Evolutionary conservation across 257 asterid genomes (phyloP), one percentile per base, ranked within the genome.

Genomic region (Fraxinus americana): DNA sequence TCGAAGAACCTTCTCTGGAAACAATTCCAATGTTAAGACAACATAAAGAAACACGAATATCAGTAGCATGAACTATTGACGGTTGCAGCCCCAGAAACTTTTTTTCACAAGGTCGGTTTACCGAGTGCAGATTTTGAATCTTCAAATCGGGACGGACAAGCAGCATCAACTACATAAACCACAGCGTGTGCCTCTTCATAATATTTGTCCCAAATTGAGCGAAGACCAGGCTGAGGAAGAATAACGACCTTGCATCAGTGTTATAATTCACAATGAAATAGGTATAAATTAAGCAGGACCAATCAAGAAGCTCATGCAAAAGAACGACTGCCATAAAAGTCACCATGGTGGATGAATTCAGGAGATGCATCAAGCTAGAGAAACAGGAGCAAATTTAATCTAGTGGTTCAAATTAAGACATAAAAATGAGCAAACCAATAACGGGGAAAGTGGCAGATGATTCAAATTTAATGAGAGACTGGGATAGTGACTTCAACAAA

Each of bases 51-150:
- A 34, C 63, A 61, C 29, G 38, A 59, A 17, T 13, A 30, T 38
- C 73, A 45, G 59, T 68, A 65, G 66, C 2, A 57, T 35, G 63
- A 16, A 72, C 30, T 17, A n/a, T 45, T 48, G 6, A 36, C 23
- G 67, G 41, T 27, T 43, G 73, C 35, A 57, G 66, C 75, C 69
- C 54, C 1, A 38, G 41, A 30, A 16, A 5, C 9, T 0, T 36
- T 72, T 52, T 68, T 72, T 73, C 39, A 35, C 48, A 2, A 71
- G 63, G 43, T 2, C 23, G 45, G 84, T 83, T 78, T 85, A 93
- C 98, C 98, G 78, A 92, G 98, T 54, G 97, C 95, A 59, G 92
- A 87, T 87, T 92, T 92, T 41, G 98, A 90, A 77, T 92, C 98
- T 85, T 92, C 97, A 82, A 92, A 92, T 32, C 95, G 91, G 89